These are phyloP conservation scores for Ophioceras dolichostomum DNA, from an alignment of 2,329 filamentous ascomycete genomes.

Conservation along the genomic window DNA sequence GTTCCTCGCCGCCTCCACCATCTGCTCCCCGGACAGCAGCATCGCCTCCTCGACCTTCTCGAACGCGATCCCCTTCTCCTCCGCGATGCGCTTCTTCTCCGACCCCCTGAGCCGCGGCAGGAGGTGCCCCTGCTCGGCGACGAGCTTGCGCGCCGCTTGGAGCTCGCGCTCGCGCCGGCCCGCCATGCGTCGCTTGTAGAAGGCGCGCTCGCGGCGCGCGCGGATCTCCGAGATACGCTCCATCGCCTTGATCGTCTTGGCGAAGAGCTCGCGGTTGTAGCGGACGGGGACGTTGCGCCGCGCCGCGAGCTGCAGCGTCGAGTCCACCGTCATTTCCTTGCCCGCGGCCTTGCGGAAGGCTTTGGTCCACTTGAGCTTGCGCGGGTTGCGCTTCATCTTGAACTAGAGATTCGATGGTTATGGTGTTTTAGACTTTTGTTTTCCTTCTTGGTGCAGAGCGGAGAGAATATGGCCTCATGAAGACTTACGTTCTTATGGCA, in stretches of 20 bases:
- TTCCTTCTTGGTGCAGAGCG: too few species aligned
- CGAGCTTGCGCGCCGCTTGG: slow-evolving; percentile 72
- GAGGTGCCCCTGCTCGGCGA: slow-evolving; percentile 85
- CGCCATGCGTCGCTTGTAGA: slow-evolving; percentile 89
- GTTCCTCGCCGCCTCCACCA: slow-evolving; percentile 13
- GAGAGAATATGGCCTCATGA: too few species aligned
- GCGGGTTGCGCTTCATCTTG: slow-evolving; percentile 97
- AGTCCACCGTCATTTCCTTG: slow-evolving; percentile 87
- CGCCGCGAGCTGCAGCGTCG: slow-evolving; percentile 76
- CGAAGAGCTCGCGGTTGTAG: slow-evolving; percentile 87
- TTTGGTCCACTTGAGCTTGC: slow-evolving; percentile 97
- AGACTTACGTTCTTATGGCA: slow-evolving; percentile 44
- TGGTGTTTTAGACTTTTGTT: too few species aligned
- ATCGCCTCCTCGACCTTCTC: slow-evolving; percentile 22
- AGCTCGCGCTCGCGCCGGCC: slow-evolving; percentile 78
- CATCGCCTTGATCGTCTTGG: slow-evolving; percentile 86
- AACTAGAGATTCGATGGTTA: too few species aligned
- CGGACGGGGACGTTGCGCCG: slow-evolving; percentile 89
- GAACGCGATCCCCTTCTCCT: slow-evolving; percentile 21
- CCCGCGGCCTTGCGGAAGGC: slow-evolving; percentile 74
- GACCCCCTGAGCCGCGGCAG: slow-evolving; percentile 60
- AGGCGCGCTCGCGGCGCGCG: slow-evolving; percentile 69
- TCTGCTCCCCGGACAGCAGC: slow-evolving; percentile 17
- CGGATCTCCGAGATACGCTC: slow-evolving; percentile 79
- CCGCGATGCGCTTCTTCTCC: slow-evolving; percentile 56